These are phyloP conservation scores for Scutellospora calospora DNA, from an alignment of 371 early-diverging fungal species.

Conservation along the genomic window DNA sequence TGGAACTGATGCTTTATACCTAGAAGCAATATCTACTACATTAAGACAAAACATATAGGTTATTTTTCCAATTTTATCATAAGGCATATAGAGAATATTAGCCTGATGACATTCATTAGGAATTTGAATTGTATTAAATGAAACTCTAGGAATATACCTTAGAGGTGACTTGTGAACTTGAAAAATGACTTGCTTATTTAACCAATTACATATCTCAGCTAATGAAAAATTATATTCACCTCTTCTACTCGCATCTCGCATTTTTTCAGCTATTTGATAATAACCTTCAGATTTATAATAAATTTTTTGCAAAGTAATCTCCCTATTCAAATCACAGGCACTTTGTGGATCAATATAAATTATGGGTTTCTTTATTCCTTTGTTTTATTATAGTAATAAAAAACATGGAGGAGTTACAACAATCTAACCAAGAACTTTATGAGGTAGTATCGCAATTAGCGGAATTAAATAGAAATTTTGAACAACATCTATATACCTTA, in stretches of 20 bases:
- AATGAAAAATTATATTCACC: constrained; percentile 16
- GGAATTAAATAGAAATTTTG: too few species aligned
- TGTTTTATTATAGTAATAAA: too few species aligned
- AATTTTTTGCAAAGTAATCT: too few species aligned
- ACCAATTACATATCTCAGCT: not conserved
- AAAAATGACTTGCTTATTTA: not conserved
- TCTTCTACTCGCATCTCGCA: not conserved
- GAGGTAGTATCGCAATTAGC: too few species aligned
- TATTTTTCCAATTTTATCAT: constrained; percentile 16
- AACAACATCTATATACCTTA: too few species aligned
- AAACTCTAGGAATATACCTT: constrained; percentile 15
- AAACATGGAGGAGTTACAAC: too few species aligned
- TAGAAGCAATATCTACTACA: not conserved
- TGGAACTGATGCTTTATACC: constrained; percentile 18
- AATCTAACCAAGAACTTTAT: too few species aligned
- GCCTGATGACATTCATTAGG: not conserved
- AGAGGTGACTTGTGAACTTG: constrained; percentile 10
- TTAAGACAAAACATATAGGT: constrained; percentile 13
- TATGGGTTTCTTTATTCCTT: too few species aligned
- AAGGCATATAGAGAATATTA: constrained; percentile 15
- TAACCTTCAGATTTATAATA: too few species aligned
- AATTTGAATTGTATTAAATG: not conserved
- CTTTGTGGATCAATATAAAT: too few species aligned
- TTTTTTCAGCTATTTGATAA: constrained; percentile 22
- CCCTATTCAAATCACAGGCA: too few species aligned